These are phyloP conservation scores for Phialocephala sp. DNA, from an alignment of 2,329 filamentous ascomycete species.

Conservation along the genomic window DNA sequence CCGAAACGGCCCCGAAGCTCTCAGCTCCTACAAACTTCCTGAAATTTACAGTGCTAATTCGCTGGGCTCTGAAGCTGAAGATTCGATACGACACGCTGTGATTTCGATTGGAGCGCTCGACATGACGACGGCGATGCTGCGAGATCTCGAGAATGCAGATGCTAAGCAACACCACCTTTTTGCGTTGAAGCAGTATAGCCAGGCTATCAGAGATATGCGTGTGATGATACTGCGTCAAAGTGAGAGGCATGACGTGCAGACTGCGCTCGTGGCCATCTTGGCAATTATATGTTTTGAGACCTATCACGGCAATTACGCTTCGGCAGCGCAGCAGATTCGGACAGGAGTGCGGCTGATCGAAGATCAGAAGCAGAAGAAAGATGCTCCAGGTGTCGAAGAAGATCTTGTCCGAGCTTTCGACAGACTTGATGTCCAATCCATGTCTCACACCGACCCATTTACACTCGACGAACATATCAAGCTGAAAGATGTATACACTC, in stretches of 20 bases:
- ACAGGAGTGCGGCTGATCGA: slow-evolving; percentile 12
- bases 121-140: slow-evolving; percentile 14
- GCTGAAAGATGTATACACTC: background rate
- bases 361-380: background rate
- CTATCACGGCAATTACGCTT: slow-evolving; percentile 13
- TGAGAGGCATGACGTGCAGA: background rate
- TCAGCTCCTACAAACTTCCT: too few species aligned
- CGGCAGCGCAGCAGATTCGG: slow-evolving; percentile 10
- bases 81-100: slow-evolving; percentile 22
- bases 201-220: slow-evolving; percentile 57
- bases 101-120: slow-evolving; percentile 26
- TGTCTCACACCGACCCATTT: slow-evolving; percentile 12
- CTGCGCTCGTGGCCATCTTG: slow-evolving; percentile 6
- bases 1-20: too few species aligned
- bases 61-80: background rate
- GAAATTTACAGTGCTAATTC: too few species aligned
- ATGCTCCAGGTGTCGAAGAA: background rate
- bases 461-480: background rate
- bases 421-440: slow-evolving; percentile 12
- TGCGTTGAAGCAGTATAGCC: slow-evolving; percentile 62
- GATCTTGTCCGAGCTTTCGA: slow-evolving; percentile 8
- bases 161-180: slow-evolving; percentile 57
- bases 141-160: background rate
- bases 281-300: slow-evolving; percentile 12
- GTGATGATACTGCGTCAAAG: slow-evolving; percentile 39